Evolutionary conservation across 768 basidiomycete genomes (phyloP), one percentile per base, ranked within the genome.

Genomic region (Lentinula sp.): DNA sequence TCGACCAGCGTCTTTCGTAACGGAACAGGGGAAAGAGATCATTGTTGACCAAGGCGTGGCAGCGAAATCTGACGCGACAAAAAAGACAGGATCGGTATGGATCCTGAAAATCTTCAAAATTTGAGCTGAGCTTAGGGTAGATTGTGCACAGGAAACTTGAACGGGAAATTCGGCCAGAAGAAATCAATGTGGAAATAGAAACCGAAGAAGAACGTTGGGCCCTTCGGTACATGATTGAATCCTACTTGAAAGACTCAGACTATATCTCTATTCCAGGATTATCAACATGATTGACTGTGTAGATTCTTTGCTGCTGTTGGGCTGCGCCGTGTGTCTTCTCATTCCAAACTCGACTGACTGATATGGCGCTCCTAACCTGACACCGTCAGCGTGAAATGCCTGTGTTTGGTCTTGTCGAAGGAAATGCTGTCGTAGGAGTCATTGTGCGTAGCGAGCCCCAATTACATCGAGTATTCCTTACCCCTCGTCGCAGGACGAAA

Each of bases 201-300:
- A 83, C 80, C 0, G 67, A 77, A 2, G 93, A 93, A 72, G 91
- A 95, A 62, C 78, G 78, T 28, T 95, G 93, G 88, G 93, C 82
- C 13, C 70, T 91, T 60, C 80, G 87, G 92, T 88, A 65, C 56
- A 79, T 67, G 48, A 10, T 61, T 35, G 15, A 11, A 21, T 23
- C 28, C 11, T 54, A 5, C 9, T 40, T 8, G 5, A 8, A 21
- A 28, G 16, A 43, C 31, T 10, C 23, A 32, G 13, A 48, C 1
- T 4, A 13, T n/a, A 37, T 58, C 63, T 35, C 63, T 51, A 11
- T 13, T 51, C 0, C 61, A 93, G 94, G 21, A 74, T 96, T 8
- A 65, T 93, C 23, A 87, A 89, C 65, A 87, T 93, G 81, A 70
- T 93, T 2, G 75, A 80, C 3, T 84, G 83, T 53, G 66, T 95